Base-by-base conservation (phyloP, 2,329 filamentous ascomycete species). In the Ceratocystis albifundus region DNA sequence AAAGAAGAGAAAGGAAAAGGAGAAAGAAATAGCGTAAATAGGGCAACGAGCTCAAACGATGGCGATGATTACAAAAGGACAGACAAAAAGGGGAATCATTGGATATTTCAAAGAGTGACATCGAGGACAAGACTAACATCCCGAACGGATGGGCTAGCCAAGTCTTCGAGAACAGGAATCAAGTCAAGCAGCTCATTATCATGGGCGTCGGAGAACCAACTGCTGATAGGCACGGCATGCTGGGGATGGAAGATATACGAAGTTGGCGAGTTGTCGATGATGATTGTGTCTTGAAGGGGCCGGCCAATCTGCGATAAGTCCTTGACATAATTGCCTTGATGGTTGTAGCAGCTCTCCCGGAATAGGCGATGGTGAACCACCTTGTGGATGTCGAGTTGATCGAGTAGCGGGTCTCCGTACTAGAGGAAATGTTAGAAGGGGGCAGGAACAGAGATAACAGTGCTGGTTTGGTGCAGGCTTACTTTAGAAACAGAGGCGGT, bases 201-300 rank as follows among this genome's bases (percentile, higher is more conserved):
- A 77, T 99, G 94, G 69, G 94, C 94, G 78, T 99, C 94, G 71
- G 92, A 96, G 79, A 99, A 99, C 94, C 94, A 99, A 81, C 93
- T 97, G 83, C 92, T 96, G 79, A 99, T 99, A 30, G 94, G 94
- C 62, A 99, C 93, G 69, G 94, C 94, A 76, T 99, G 94, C 79
- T 99, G 93, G 28, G 94, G 94, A 75, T 99, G 94, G 83, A 99
- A 99, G 73, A 99, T 97, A 80, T 99, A 99, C 12, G 93, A 97
- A 3, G 94, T 99, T 1, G 94, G 94, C 61, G 94, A 97, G 78
- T 99, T 99, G 80, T 99, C 94, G 73, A 99, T 99, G 75, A 99
- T 99, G 74, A 99, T 99, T 22, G 93, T 99, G 74, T 99, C 93
- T 76, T 90, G 90, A 66, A 99, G 84, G 75, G 97, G 92, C 70